Conservation (phyloP, 352 stramenopile genomes). For the Pythium chondricola region DNA sequence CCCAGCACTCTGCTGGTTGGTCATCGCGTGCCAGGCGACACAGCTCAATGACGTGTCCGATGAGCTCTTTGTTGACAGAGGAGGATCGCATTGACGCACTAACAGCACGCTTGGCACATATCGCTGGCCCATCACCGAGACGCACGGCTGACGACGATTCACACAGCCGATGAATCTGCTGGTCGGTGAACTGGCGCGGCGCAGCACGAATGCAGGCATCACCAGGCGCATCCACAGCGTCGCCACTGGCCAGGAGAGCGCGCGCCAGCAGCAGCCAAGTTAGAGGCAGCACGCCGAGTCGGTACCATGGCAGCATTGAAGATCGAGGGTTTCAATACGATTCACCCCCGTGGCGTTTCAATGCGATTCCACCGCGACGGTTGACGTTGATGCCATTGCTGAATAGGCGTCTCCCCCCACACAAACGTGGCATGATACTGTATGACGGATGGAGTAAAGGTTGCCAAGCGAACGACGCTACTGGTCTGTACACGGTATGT, state of each 20-base stretch:
- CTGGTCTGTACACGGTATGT: too few species aligned
- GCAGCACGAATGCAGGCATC: conserved; percentile 1
- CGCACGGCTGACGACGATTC: not conserved
- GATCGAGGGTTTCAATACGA: not conserved
- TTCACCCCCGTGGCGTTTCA: too few species aligned
- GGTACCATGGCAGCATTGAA: not conserved
- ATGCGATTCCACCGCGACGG: too few species aligned
- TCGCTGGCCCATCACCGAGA: conserved; percentile 8
- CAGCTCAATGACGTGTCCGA: not conserved
- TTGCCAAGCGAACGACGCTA: too few species aligned
- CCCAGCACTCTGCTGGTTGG: conserved; percentile 43
- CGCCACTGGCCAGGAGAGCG: not conserved
- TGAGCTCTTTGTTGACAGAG: not conserved
- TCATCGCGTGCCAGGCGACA: not conserved
- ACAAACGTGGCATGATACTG: too few species aligned
- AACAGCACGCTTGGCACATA: not conserved
- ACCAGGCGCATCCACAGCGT: not conserved
- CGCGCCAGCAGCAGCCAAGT: not conserved
- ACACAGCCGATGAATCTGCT: conserved; percentile 6
- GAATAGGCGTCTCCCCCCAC: too few species aligned
- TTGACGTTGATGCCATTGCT: too few species aligned
- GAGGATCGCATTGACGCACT: not conserved
- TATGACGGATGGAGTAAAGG: too few species aligned
- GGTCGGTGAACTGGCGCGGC: not conserved
- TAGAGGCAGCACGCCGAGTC: not conserved